Evolutionary conservation across 2,329 filamentous ascomycete species (phyloP), one percentile per base, ranked within the genome.

Genomic region (Hypoxylon sp.): DNA sequence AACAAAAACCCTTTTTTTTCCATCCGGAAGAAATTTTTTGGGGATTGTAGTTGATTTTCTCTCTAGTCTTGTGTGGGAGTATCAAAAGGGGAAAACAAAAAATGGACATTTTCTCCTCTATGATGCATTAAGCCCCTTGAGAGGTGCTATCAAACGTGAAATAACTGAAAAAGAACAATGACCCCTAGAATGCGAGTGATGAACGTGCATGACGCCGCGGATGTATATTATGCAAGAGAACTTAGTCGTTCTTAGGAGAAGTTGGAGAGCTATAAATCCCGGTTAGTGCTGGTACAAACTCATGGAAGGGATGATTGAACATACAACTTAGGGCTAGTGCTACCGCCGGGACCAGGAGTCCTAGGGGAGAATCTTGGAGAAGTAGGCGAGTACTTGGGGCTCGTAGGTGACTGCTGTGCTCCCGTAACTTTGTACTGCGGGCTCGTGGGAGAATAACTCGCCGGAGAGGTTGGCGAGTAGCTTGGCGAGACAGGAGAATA

Each of bases 401-500:
- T 92, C 19, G 88, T 90, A 22, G 90, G 90, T 37, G 88, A 91
- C 74, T 84, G 81, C 72, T 86, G 83, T 63, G 85, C 80, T 73
- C 87, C 84, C 60, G 84, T 84, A 71, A 84, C 85, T 67, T 84
- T 83, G 85, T 88, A 90, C 66, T 83, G 84, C 31, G 88, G 88
- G 73, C 88, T 90, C 47, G 88, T 90, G 4, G 88, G 88, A 53
- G 88, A 90, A 81, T 90, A 90, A 2, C 85, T 83, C 67, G 85
- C 84, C 11, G 87, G 87, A 44, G 92, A 94, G 5, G 91, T 92
- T 2, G 93, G 92, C 63, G 92, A 94, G 83, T 92, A 94, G 24
- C 86, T 88, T n/a, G 91, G 92, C 54, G 91, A 93, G 2, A 90
- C 90, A 51, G 91, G 91, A 33, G 86, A 88, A 80, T 91, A 92